Evolutionary conservation across 2,329 filamentous ascomycete genomes (phyloP), one percentile per base, ranked within the genome.

Genomic region (Leptographium flavum): DNA sequence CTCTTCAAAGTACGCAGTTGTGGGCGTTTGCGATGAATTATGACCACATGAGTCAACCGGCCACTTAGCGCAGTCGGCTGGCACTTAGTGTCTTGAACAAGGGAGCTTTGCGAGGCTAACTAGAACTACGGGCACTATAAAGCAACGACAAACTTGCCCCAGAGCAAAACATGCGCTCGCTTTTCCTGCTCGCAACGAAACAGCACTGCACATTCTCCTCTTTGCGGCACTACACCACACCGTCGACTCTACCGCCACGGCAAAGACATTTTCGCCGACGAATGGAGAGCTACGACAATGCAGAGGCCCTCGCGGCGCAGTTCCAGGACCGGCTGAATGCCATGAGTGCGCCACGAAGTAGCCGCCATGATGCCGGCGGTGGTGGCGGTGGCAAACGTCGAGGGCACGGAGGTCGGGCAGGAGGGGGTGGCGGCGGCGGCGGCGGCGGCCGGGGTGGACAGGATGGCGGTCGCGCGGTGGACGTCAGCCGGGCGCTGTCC

Each of bases 401-500:
- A 11, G 21, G 31, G 3, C 21, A 40, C 11, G 39, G 33, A 11
- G 17, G 40, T 0, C 37, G 50, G 4, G 38, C 50, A 2, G 8
- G 30, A 1, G 38, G 50, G 5, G 53, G 62, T 4, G 52, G 60
- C 3, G 57, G 61, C 0, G 57, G 61, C 1, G 8, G 32, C 4
- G 38, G 51, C 8, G 54, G 62, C 4, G 52, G 60, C 4, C 57
- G 61, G 0, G 56, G 60, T 1, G 54, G 58, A 2, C 55, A 60
- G n/a, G n/a, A n/a, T 1, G 56, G 57, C 4, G 55, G 56, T 5
- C 64, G 72, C n/a, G 65, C 71, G 19, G 60, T 70, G 19, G 62
- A 65, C 45, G 59, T 77, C 38, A 76, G 72, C 8, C 71, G 66
- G 52, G 71, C 73, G 11, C 59, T 79, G 38, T 76, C 73, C 15